Base-by-base conservation (phyloP, 768 basidiomycete genomes). In the Tubosaeta brunneosetosa region DNA sequence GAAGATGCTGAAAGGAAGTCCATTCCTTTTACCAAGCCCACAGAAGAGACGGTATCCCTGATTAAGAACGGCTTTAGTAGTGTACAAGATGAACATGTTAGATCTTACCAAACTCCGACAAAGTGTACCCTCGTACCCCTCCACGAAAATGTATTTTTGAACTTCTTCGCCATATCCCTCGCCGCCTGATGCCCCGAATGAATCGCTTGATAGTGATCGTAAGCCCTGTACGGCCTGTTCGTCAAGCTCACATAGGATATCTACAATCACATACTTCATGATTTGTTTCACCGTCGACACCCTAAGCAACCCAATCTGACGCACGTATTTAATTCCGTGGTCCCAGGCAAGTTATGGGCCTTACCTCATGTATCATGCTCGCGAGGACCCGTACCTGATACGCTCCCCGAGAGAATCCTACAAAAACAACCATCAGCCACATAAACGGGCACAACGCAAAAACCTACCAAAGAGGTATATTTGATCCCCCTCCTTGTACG, bases 21-120 rank as follows among this genome's bases (percentile, higher is more conserved):
- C 26, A 73, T 73, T 3, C 77, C 57, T 52, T 56, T 74, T 47
- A 83, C 69, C 37, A 81, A 42, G 10, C 83, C n/a, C n/a, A n/a
- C n/a, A n/a, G n/a, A n/a, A n/a, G n/a, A 77, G 9, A 87, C 84
- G 1, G 83, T 86, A 57, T 87, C 85, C 82, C 83, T 29, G 27
- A 29, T 4, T 29, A n/a, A n/a, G n/a, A 8, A 29, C 27, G 8
- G 27, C 8, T 29, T 8, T 8, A 8, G 27, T 29, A 29, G 27
- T 29, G 27, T 8, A 29, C 27, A 29, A 29, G 27, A 4, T n/a
- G n/a, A 8, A 8, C 8, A 29, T 29, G 8, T 4, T 8, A 29
- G 27, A 29, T 8, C 27, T 29, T 8, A 29, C 27, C 27, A 29
- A 4, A 29, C 27, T 29, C 27, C 27, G 8, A 29, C 27, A 29